Percentiles rank a stretch among this genome's conserved stretches.
phyloP scores from a whole-genome alignment of 768 basidiomycete species.

The Agaricus blazei region DNA sequence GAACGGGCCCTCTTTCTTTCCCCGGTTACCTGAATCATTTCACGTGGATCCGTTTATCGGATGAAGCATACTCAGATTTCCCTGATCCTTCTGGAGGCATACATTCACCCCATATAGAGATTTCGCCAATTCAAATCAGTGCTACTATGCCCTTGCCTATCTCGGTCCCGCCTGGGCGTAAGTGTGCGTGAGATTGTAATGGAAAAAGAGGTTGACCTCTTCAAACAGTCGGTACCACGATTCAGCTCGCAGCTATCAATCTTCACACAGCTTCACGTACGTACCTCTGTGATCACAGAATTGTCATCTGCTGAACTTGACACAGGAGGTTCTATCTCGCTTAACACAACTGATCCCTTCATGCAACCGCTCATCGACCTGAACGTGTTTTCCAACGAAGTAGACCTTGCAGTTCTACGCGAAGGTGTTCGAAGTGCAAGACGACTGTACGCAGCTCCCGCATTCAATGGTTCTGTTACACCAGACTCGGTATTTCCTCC shows the following conservation, averaged over 20 bases:
- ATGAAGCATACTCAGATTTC: neutral
- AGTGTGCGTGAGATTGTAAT: neutral
- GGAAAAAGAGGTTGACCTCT: no score
- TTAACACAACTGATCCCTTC: constrained; percentile 37
- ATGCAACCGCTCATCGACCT: constrained; percentile 39
- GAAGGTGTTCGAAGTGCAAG: constrained; percentile 15
- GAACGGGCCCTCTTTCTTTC: constrained; percentile 18
- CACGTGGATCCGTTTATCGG: constrained; percentile 16
- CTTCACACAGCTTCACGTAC: neutral
- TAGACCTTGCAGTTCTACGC: constrained; percentile 19
- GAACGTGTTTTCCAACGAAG: constrained; percentile 13
- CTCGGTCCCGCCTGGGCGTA: neutral
- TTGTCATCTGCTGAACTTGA: neutral
- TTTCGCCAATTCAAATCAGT: neutral
- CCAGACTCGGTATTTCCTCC: neutral
- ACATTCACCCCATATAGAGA: constrained; percentile 6
- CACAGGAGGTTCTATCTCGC: constrained; percentile 14
- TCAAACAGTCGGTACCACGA: neutral
- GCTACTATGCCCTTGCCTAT: neutral
- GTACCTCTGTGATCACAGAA: neutral
- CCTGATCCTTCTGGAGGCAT: constrained; percentile 11
- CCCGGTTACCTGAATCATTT: constrained; percentile 12
- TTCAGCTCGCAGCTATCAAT: neutral
- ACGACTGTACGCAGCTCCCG: constrained; percentile 16
- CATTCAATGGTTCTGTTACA: constrained; percentile 13